Conservation (phyloP, 2,329 filamentous ascomycete species). For the Hypoxylon sp. region DNA sequence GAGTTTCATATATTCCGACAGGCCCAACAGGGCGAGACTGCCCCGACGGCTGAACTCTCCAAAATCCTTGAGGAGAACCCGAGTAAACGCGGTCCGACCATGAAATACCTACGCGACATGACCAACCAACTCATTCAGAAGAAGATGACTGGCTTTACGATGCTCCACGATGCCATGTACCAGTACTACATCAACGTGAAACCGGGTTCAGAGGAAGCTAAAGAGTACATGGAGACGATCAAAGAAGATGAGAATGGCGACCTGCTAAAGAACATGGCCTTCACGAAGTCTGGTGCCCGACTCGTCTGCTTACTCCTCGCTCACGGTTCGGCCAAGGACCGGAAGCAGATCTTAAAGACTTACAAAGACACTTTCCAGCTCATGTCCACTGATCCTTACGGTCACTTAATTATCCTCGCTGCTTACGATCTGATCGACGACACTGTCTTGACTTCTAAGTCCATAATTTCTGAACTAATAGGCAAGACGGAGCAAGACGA, state of each 20-base stretch:
- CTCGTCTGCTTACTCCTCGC: slow-evolving; percentile 86
- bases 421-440: slow-evolving; percentile 95
- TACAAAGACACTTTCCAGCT: slow-evolving; percentile 91
- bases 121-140: slow-evolving; percentile 96
- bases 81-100: slow-evolving; percentile 87
- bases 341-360: slow-evolving; percentile 86
- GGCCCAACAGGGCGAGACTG: slow-evolving; percentile 61
- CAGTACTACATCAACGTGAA: slow-evolving; percentile 91
- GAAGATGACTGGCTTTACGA: slow-evolving; percentile 95
- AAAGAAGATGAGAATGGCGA: slow-evolving; percentile 94
- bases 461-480: slow-evolving; percentile 87
- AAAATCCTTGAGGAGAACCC: slow-evolving; percentile 81
- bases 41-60: slow-evolving; percentile 74
- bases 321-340: slow-evolving; percentile 89
- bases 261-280: slow-evolving; percentile 93
- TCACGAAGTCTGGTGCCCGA: slow-evolving; percentile 88
- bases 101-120: slow-evolving; percentile 85
- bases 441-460: slow-evolving; percentile 87
- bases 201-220: slow-evolving; percentile 82
- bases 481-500: slow-evolving; percentile 75
- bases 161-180: slow-evolving; percentile 97
- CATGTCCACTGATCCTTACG: slow-evolving; percentile 84
- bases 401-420: slow-evolving; percentile 83
- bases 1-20: slow-evolving; percentile 86
- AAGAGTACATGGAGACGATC: slow-evolving; percentile 88